Evolutionary conservation across 176 grass and related monocot genomes (phyloP), one percentile per base, ranked within the genome.

Genomic region (Rhynchospora tenuis): DNA sequence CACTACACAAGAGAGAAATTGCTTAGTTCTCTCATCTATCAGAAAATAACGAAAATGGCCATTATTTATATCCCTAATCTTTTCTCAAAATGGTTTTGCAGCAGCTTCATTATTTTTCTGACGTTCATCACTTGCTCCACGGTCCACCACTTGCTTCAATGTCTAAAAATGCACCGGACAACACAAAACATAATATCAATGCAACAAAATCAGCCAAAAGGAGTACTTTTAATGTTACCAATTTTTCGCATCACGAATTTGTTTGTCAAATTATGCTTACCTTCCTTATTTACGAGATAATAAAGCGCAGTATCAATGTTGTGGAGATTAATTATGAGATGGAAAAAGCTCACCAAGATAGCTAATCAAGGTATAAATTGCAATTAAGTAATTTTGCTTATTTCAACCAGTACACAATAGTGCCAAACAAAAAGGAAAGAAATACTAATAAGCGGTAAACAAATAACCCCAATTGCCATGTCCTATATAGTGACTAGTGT

Each of bases 81-180:
- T 27, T 76, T 75, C 8, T 76, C 73, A 97, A 85, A 97, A 97
- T 66, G 95, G 95, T 74, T 58, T 93, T 15, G 87, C 87, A 82
- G 92, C 92, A 87, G 88, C 87, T 93, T 81, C 95, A 92, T 94
- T 92, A 98, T 93, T 45, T 61, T 85, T 85, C 90, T 93, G 13
- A 67, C 66, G 77, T 72, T 90, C 43, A 88, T 95, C 31, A 99
- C 90, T 78, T 90, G 90, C n/a, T n/a, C n/a, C n/a, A n/a, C n/a
- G n/a, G 77, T 72, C 89, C 43, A 88, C 93, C 31, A 99, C 90
- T 78, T 38, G 33, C 71, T 70, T 94, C 83, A 93, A 88, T 71
- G 70, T 87, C 93, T 98, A 85, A 47, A 47, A 43, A 73, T 71
- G 31, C 20, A 81, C 2, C 3, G 61, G 8, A 29, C 9, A 16